phyloP scores from a whole-genome alignment of 2,329 filamentous ascomycete species.

The Keithomyces neogunnii region DNA sequence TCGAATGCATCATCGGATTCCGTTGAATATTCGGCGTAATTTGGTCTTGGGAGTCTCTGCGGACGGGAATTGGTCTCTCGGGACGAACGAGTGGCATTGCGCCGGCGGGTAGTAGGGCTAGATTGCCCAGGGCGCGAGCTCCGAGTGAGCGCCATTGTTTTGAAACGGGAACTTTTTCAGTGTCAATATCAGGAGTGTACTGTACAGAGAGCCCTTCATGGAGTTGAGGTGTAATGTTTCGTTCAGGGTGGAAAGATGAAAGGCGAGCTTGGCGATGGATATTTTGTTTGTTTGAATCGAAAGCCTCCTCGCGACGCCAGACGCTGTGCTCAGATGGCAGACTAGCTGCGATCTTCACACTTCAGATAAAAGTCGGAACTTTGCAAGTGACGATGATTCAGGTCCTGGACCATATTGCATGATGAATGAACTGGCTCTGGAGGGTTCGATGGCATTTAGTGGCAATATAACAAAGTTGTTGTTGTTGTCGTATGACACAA shows the following conservation, averaged over 20 bases:
- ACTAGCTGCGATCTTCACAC: not conserved
- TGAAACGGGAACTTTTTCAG: not conserved
- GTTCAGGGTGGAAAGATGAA: not conserved
- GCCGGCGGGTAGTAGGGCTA: slow-evolving; percentile 9
- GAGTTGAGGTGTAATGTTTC: not conserved
- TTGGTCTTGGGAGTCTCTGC: slow-evolving; percentile 3
- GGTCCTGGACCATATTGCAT: no score
- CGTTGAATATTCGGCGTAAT: slow-evolving; percentile 6
- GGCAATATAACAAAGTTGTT: no score
- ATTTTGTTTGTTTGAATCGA: not conserved
- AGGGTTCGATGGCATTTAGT: no score
- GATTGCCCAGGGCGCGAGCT: slow-evolving; percentile 5
- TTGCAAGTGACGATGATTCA: no score
- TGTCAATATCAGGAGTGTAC: not conserved
- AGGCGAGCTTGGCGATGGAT: not conserved
- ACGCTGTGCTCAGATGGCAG: not conserved
- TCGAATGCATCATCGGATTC: not conserved
- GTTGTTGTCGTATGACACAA: no score
- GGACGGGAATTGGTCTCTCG: slow-evolving; percentile 6
- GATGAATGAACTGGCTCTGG: no score
- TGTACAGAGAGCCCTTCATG: not conserved
- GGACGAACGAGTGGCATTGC: slow-evolving; percentile 15
- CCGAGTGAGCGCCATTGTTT: slow-evolving; percentile 20
- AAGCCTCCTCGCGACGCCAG: not conserved
- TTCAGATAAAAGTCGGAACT: not conserved